A percentile compares a stretch with the other conserved stretches of the same genome.
Conservation (phyloP, 345 rosid species). For the Gossypium mustelinum region DNA sequence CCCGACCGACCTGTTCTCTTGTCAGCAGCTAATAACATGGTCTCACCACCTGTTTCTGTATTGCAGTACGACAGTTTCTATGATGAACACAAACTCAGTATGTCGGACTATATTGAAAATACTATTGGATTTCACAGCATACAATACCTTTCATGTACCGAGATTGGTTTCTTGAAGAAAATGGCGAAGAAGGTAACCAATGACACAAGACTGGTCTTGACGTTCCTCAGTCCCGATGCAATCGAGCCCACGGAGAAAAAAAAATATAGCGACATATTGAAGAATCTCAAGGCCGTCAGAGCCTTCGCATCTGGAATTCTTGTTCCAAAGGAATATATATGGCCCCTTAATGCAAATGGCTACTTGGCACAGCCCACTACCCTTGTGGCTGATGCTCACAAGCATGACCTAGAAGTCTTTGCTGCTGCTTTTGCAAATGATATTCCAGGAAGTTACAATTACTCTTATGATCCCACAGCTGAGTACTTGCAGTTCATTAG, state of each 20-base stretch:
- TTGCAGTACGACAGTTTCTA: slow-evolving; percentile 67
- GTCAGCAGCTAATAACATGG: not conserved
- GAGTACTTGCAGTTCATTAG: slow-evolving; percentile 69
- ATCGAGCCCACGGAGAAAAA: slow-evolving; percentile 68
- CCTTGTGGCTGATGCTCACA: slow-evolving; percentile 77
- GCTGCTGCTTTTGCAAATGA: slow-evolving; percentile 86
- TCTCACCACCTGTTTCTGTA: not conserved
- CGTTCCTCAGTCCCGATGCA: slow-evolving; percentile 32
- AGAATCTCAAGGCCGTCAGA: slow-evolving; percentile 53
- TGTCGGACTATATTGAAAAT: slow-evolving; percentile 32
- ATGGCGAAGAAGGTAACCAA: slow-evolving; percentile 37
- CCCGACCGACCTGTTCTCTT: not conserved
- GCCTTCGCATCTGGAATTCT: slow-evolving; percentile 65
- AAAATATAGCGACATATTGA: slow-evolving; percentile 41
- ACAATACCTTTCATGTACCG: slow-evolving; percentile 63
- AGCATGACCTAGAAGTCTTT: slow-evolving; percentile 59
- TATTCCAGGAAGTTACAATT: slow-evolving; percentile 41
- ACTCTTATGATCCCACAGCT: slow-evolving; percentile 59
- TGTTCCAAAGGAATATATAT: slow-evolving; percentile 76
- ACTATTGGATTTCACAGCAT: slow-evolving; percentile 17
- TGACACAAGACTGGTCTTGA: slow-evolving; percentile 45
- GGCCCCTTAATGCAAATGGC: slow-evolving; percentile 43
- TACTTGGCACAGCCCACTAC: slow-evolving; percentile 55
- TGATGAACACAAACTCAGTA: slow-evolving; percentile 49
- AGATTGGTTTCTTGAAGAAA: slow-evolving; percentile 69